phyloP scores from a whole-genome alignment of 371 early-diverging fungal genomes.

The Mucor indicus region DNA sequence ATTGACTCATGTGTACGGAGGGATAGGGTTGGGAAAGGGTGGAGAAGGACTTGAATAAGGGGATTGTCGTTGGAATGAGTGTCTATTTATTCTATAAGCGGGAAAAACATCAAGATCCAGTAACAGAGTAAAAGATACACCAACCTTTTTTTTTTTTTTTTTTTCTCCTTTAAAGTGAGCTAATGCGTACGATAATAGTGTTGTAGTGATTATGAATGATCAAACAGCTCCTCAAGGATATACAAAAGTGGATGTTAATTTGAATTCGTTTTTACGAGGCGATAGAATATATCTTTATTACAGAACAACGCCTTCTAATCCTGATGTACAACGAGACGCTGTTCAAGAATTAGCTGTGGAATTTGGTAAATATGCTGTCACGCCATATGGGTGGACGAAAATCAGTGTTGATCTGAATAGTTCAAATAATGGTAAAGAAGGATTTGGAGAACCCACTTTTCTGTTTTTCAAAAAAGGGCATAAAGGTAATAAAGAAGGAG shows the following conservation, averaged over 20 bases:
- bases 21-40: conserved; percentile 34
- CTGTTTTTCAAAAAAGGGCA: conserved; percentile 25
- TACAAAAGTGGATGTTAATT: conserved; percentile 29
- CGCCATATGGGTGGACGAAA: conserved; percentile 34
- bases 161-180: no score
- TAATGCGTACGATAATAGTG: no score
- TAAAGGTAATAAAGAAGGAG: conserved; percentile 20
- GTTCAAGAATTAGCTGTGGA: conserved; percentile 34
- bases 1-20: conserved; percentile 2
- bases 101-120: conserved; percentile 14
- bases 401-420: conserved; percentile 34
- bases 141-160: no score
- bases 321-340: conserved; percentile 11
- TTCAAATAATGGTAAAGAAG: conserved; percentile 18
- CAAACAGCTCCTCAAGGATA: conserved; percentile 41
- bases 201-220: conserved; percentile 29
- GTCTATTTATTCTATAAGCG: conserved; percentile 42
- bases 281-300: conserved; percentile 37
- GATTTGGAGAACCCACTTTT: conserved; percentile 38
- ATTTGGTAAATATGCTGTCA: conserved; percentile 24
- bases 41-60: conserved; percentile 34
- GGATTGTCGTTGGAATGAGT: conserved; percentile 43
- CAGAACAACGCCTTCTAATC: conserved; percentile 14
- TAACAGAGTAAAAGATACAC: conserved; percentile 30
- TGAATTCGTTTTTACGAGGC: conserved; percentile 34